Percentiles rank a stretch among this genome's conserved stretches.
phyloP scores from a whole-genome alignment of 2,329 filamentous ascomycete species.

The Sporothrix variecibatus region DNA sequence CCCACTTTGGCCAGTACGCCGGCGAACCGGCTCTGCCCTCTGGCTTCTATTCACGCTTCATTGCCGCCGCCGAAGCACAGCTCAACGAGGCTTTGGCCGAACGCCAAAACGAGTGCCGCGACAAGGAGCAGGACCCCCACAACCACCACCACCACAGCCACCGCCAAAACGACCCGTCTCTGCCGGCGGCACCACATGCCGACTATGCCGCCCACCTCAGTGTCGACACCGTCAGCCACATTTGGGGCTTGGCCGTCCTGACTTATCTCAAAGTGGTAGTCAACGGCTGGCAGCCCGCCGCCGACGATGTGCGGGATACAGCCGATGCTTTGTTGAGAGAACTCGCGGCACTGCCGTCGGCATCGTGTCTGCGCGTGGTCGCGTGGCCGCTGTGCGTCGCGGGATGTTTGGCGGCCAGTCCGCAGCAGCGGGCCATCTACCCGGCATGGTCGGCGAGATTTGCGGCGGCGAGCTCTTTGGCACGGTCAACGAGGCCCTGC shows the following conservation, averaged over 20 bases:
- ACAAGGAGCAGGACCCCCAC: not conserved
- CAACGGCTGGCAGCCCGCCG: slow-evolving; percentile 47
- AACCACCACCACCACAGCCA: not conserved
- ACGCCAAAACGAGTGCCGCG: not conserved
- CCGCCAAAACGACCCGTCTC: not conserved
- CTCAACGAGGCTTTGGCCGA: not conserved
- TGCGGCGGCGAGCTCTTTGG: slow-evolving; percentile 50
- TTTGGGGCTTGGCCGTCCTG: slow-evolving; percentile 53
- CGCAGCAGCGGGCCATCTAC: slow-evolving; percentile 40
- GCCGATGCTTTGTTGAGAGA: slow-evolving; percentile 31
- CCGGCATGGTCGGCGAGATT: slow-evolving; percentile 45
- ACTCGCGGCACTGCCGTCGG: slow-evolving; percentile 33
- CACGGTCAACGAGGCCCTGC: slow-evolving; percentile 46
- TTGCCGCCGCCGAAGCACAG: slow-evolving; percentile 8
- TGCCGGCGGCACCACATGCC: not conserved
- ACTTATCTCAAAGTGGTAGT: slow-evolving; percentile 53
- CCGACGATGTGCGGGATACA: slow-evolving; percentile 26
- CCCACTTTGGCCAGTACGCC: not conserved
- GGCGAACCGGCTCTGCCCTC: not conserved
- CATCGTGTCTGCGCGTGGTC: slow-evolving; percentile 37
- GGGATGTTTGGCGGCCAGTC: slow-evolving; percentile 40
- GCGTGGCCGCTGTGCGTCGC: slow-evolving; percentile 43
- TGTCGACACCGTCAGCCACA: slow-evolving; percentile 33
- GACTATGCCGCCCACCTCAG: slow-evolving; percentile 9
- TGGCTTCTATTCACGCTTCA: slow-evolving; percentile 24